phyloP scores from a whole-genome alignment of 331 rosid genomes.

The Quercus lobata region DNA sequence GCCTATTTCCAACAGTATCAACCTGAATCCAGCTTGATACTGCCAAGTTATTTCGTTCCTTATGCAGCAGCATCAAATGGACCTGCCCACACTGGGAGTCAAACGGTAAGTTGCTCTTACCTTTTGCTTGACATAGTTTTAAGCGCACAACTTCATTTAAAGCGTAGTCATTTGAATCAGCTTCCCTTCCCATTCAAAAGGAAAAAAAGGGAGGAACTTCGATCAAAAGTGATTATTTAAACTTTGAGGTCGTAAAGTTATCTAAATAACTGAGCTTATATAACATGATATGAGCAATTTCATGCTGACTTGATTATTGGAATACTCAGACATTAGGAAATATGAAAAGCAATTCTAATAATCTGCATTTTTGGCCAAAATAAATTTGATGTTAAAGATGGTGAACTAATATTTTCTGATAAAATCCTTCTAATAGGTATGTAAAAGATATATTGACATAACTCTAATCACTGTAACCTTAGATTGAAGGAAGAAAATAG shows the following conservation, averaged over 20 bases:
- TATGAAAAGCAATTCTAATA: too few relatives aligned
- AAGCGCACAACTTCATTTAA: not conserved
- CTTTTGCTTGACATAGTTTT: not conserved
- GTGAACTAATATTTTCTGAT: too few relatives aligned
- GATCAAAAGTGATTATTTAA: not conserved
- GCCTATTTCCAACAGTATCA: constrained; percentile 92
- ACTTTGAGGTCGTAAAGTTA: not conserved
- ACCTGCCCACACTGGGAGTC: constrained; percentile 59
- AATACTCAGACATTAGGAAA: too few relatives aligned
- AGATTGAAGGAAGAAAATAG: too few relatives aligned
- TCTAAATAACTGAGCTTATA: not conserved
- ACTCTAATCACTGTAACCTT: too few relatives aligned
- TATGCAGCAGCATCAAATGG: constrained; percentile 88
- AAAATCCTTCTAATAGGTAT: too few relatives aligned
- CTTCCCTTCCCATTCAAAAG: not conserved
- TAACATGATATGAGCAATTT: not conserved
- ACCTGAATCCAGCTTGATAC: constrained; percentile 56
- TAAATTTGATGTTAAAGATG: too few relatives aligned
- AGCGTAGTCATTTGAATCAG: not conserved
- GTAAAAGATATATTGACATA: too few relatives aligned
- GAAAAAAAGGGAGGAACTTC: not conserved
- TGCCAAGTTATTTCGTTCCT: constrained; percentile 85
- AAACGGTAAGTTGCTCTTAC: constrained; percentile 47
- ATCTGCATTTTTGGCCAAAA: too few relatives aligned
- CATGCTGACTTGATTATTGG: too few relatives aligned